phyloP scores from a whole-genome alignment of 176 grass and related monocot species.

The Hyparrhenia diplandra region DNA sequence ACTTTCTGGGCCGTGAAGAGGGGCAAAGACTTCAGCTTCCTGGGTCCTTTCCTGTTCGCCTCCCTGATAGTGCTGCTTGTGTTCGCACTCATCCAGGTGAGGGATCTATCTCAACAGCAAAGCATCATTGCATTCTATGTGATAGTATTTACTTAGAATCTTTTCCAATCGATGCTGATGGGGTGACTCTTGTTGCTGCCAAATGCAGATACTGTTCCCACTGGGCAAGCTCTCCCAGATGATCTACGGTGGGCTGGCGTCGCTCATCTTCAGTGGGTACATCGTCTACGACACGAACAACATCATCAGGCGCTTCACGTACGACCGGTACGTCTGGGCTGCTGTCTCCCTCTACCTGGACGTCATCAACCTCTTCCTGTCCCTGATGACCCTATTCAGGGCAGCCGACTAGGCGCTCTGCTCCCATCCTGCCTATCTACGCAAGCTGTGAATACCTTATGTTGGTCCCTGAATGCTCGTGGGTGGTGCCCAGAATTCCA shows the following conservation, averaged over 20 bases:
- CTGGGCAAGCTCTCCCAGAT: conserved; percentile 78
- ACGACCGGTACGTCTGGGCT: conserved; percentile 81
- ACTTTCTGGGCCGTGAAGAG: conserved; percentile 90
- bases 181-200: background rate
- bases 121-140: background rate
- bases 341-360: conserved; percentile 71
- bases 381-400: conserved; percentile 63
- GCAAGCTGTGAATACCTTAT: background rate
- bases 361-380: conserved; percentile 80
- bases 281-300: conserved; percentile 92
- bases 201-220: conserved; percentile 65
- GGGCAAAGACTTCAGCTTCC: conserved; percentile 87
- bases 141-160: background rate
- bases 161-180: background rate
- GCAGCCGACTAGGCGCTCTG: conserved; percentile 47
- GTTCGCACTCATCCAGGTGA: conserved; percentile 84
- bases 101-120: background rate
- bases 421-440: background rate
- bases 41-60: conserved; percentile 86
- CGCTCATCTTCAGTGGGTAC: conserved; percentile 78
- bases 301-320: conserved; percentile 77
- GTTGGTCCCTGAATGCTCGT: background rate
- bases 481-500: too few relatives aligned
- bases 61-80: conserved; percentile 72
- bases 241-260: conserved; percentile 71